Evolutionary conservation across 2,329 filamentous ascomycete genomes (phyloP).

Genomic region (Aspergillus sp.): DNA sequence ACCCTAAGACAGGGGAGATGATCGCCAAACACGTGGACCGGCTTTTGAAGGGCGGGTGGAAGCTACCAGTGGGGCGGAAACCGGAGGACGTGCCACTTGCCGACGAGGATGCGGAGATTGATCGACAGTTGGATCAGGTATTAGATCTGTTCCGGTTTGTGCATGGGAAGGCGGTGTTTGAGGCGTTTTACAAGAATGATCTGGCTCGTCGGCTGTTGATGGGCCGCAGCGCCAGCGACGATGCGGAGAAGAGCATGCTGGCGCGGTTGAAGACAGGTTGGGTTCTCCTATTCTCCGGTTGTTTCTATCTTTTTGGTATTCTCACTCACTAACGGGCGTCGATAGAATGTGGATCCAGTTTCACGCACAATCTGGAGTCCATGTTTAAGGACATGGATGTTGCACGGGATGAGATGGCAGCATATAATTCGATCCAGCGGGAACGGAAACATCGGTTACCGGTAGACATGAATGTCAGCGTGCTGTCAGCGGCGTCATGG

Average conservation of each 20-base stretch:
- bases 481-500: conserved; percentile 89
- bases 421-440: conserved; percentile 64
- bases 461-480: conserved; percentile 74
- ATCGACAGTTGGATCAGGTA: conserved; percentile 83
- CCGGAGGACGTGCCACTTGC: conserved; percentile 49
- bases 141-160: conserved; percentile 95
- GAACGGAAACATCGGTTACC: conserved; percentile 49
- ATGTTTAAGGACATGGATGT: conserved; percentile 99
- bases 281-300: conserved; percentile 1
- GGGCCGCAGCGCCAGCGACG: conserved; percentile 84
- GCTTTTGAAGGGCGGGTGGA: conserved; percentile 77
- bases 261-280: conserved; percentile 68
- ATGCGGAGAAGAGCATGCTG: conserved; percentile 94
- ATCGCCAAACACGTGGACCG: conserved; percentile 94
- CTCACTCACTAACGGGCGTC: conserved; percentile 1
- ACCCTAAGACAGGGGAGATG: conserved; percentile 95
- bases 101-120: conserved; percentile 87
- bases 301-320: background rate
- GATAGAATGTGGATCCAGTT: conserved; percentile 77
- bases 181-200: conserved; percentile 98
- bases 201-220: conserved; percentile 82
- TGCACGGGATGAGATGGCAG: conserved; percentile 83
- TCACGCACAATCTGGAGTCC: conserved; percentile 94
- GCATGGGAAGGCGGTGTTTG: conserved; percentile 93
- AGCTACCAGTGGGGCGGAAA: conserved; percentile 52